Percentiles rank a stretch among this genome's conserved stretches.
Conservation (phyloP, 2,329 filamentous ascomycete genomes). For the Daldinia eschscholtzii region DNA sequence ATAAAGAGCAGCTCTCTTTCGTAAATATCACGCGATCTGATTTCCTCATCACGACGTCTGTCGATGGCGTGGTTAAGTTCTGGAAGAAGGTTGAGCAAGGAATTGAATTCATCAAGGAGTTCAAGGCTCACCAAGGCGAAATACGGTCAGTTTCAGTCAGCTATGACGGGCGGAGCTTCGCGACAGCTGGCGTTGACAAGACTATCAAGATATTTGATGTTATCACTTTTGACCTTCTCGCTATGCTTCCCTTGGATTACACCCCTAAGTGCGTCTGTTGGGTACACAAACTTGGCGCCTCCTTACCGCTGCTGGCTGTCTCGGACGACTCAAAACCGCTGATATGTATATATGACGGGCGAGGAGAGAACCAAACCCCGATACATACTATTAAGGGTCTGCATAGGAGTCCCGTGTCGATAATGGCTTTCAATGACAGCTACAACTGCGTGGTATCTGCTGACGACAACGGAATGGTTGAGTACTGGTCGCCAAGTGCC, state of each 20-base stretch:
- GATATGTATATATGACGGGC: slow-evolving; percentile 89
- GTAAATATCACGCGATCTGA: slow-evolving; percentile 93
- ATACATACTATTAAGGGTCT: slow-evolving; percentile 82
- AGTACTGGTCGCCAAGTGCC: slow-evolving; percentile 90
- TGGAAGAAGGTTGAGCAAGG: slow-evolving; percentile 96
- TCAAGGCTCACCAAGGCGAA: slow-evolving; percentile 88
- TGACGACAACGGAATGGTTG: slow-evolving; percentile 92
- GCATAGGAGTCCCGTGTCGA: slow-evolving; percentile 83
- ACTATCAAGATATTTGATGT: slow-evolving; percentile 86
- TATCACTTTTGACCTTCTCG: slow-evolving; percentile 87
- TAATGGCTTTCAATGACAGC: slow-evolving; percentile 89
- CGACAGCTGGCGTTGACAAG: slow-evolving; percentile 83
- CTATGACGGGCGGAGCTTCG: slow-evolving; percentile 91
- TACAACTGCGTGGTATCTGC: slow-evolving; percentile 93
- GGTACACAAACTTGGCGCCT: slow-evolving; percentile 90
- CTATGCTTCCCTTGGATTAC: slow-evolving; percentile 83
- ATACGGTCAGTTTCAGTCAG: slow-evolving; percentile 88
- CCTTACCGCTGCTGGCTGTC: slow-evolving; percentile 85
- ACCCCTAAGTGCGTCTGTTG: slow-evolving; percentile 87
- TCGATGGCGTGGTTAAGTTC: slow-evolving; percentile 98
- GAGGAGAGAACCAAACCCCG: slow-evolving; percentile 81
- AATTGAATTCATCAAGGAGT: slow-evolving; percentile 98
- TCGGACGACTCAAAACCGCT: slow-evolving; percentile 79
- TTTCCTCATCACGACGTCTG: slow-evolving; percentile 92
- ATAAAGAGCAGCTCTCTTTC: slow-evolving; percentile 93